These are phyloP conservation scores for Volvox carteri DNA, from an alignment of 163 green algal species.

Conservation along the genomic window DNA sequence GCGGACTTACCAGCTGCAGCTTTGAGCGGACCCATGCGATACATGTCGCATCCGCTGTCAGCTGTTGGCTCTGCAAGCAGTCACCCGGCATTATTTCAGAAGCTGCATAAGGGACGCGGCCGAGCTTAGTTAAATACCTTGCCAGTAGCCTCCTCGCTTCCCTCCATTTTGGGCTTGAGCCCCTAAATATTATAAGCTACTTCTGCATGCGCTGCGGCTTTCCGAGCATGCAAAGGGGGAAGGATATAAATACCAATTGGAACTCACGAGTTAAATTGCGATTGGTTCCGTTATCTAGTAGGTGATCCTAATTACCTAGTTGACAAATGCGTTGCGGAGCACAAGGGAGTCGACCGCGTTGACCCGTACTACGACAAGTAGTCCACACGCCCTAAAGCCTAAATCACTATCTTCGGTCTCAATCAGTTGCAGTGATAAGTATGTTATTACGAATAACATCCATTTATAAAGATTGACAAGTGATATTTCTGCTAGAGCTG, in stretches of 20 bases:
- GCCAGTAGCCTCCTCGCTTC: slow-evolving; percentile 5
- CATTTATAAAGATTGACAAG: too few relatives aligned
- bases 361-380: not conserved
- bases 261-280: not conserved
- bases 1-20: slow-evolving; percentile 70
- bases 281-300: not conserved
- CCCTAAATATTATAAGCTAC: not conserved
- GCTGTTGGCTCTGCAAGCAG: slow-evolving; percentile 41
- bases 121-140: slow-evolving; percentile 4
- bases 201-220: not conserved
- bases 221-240: not conserved
- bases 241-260: not conserved
- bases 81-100: not conserved
- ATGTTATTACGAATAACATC: too few relatives aligned
- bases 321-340: not conserved
- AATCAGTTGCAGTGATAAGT: too few relatives aligned
- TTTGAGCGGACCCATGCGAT: slow-evolving; percentile 70
- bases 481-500: not conserved
- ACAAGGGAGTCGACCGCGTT: not conserved
- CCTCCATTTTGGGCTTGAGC: not conserved
- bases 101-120: slow-evolving; percentile 5
- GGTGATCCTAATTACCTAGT: not conserved
- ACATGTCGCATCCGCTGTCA: slow-evolving; percentile 60
- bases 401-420: too few relatives aligned
- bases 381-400: too few relatives aligned